These are phyloP conservation scores for Halophytophthora polymorphica DNA, from an alignment of 352 stramenopile species.

Conservation along the genomic window DNA sequence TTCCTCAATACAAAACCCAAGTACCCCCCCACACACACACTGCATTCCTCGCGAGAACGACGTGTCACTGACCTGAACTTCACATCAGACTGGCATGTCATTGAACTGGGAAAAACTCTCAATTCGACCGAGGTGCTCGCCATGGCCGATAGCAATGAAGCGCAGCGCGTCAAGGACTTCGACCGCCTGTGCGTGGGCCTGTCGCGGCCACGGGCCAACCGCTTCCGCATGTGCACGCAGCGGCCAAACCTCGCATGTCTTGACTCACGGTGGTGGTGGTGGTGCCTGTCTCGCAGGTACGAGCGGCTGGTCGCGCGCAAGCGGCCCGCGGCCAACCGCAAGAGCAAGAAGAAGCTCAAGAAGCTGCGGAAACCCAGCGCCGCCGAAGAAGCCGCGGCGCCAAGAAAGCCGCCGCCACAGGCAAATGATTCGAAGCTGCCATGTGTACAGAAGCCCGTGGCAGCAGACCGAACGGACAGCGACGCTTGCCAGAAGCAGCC, in stretches of 20 bases:
- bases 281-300: conserved; percentile 17
- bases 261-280: neutral
- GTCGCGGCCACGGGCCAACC: too few relatives aligned
- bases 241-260: neutral
- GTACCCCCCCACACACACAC: too few relatives aligned
- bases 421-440: conserved; percentile 7
- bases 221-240: too few relatives aligned
- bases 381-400: neutral
- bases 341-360: conserved; percentile 8
- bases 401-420: neutral
- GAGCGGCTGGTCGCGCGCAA: conserved; percentile 27
- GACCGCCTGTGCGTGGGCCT: conserved; percentile 23
- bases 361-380: neutral
- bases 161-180: conserved; percentile 18
- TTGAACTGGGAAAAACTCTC: too few relatives aligned
- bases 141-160: conserved; percentile 10
- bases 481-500: too few relatives aligned
- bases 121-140: too few relatives aligned
- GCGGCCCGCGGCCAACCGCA: neutral
- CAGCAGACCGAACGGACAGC: too few relatives aligned
- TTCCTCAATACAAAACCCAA: too few relatives aligned
- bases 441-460: too few relatives aligned
- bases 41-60: too few relatives aligned
- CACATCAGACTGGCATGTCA: too few relatives aligned
- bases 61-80: too few relatives aligned